Evolutionary conservation across 164 flowering plant genomes (phyloP).

Genomic region (Sextonia rubra): DNA sequence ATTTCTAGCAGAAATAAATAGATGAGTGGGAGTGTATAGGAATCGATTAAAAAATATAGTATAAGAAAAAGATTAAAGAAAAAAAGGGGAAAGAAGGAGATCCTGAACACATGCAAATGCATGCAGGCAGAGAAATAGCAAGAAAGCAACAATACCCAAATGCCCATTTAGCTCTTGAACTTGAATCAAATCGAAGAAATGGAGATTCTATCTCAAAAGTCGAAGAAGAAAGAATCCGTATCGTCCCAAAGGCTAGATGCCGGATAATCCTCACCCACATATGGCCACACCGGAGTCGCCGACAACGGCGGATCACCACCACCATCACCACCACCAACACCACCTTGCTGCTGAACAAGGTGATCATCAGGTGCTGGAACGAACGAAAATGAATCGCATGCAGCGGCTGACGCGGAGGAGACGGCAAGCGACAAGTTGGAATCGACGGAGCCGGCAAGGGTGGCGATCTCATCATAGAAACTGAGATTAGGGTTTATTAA

Average conservation of each 20-base stretch:
- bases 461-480: constrained; percentile 34
- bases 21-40: neutral
- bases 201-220: constrained; percentile 23
- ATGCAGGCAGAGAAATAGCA: neutral
- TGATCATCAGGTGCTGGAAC: neutral
- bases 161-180: neutral
- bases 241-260: constrained; percentile 57
- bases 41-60: neutral
- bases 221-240: constrained; percentile 48
- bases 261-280: constrained; percentile 41
- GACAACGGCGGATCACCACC: constrained; percentile 29
- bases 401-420: constrained; percentile 10
- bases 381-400: constrained; percentile 14
- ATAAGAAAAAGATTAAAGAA: neutral
- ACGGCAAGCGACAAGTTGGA: constrained; percentile 35
- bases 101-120: neutral
- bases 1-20: neutral
- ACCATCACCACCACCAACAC: too few species aligned
- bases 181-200: neutral
- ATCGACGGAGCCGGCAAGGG: constrained; percentile 38
- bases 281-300: constrained; percentile 32
- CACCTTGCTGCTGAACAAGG: neutral
- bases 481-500: constrained; percentile 12
- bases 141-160: neutral
- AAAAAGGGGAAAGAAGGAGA: neutral